Evolutionary conservation across 176 grass and related monocot species (phyloP), one percentile per base, ranked within the genome.

Genomic region (Triticum turgidum): DNA sequence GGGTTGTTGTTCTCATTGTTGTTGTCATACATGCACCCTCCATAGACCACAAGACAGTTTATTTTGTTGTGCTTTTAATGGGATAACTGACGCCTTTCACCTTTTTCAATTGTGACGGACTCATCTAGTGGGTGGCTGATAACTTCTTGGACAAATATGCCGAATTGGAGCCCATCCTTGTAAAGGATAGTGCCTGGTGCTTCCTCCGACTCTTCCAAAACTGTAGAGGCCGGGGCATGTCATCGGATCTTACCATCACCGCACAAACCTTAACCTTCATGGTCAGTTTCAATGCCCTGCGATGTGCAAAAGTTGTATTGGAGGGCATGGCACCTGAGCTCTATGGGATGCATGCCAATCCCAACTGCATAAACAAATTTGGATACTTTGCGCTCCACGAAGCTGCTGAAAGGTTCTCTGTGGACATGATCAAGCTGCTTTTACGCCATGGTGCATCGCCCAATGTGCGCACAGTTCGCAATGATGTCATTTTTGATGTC

Each of bases 401-500:
- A 86, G 84, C 84, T 70, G 84, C 84, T 71, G 84, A 86, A 21
- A 44, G 25, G 24, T 86, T 86, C 24, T 86, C 65, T 69, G 44
- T 86, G 32, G 75, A 70, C 47, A 86, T 86, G 83, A 68, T 85
- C 32, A 85, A 85, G 42, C 67, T 85, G 76, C 84, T 86, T 10
- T 22, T 86, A 20, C 3, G 22, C 5, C 58, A 79, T 70, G 76
- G 76, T 39, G 84, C 84, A n/a, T 61, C 45, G 0, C 32, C 84
- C 15, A 86, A 78, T 42, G 30, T 78, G 56, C 84, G 84, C 84
- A 86, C 84, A 0, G 74, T 33, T 38, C 22, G 84, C 25, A 35
- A 18, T 14, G 15, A 42, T 7, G n/a, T 56, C 61, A 68, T 85
- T 7, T 35, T 37, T 37, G 35, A 37, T 37, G 39, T 42, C 39